Evolutionary conservation across 2,329 filamentous ascomycete species (phyloP).

Genomic region (Pseudopithomyces maydicus): DNA sequence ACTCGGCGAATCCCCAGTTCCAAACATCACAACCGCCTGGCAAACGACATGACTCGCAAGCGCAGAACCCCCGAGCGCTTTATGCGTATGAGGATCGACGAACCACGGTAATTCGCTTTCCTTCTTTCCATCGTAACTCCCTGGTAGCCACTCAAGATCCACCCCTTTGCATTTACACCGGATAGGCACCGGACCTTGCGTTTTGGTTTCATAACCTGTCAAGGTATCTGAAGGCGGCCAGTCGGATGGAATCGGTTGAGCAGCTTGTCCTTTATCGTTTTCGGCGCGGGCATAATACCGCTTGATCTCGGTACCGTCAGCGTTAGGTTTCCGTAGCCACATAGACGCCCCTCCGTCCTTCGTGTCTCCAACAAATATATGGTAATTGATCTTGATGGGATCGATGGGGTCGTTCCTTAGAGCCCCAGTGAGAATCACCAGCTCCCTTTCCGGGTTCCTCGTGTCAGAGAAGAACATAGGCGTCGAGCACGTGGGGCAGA

Average conservation of each 20-base stretch:
- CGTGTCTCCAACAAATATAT: slow-evolving; percentile 58
- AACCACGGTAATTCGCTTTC: slow-evolving; percentile 48
- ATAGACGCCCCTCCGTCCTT: slow-evolving; percentile 57
- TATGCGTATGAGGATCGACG: slow-evolving; percentile 51
- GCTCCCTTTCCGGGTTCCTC: slow-evolving; percentile 17
- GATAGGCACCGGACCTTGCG: slow-evolving; percentile 40
- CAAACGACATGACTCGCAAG: slow-evolving; percentile 55
- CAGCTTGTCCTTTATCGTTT: slow-evolving; percentile 10
- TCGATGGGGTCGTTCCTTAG: slow-evolving; percentile 37
- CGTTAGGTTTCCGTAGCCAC: slow-evolving; percentile 51
- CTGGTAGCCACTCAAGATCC: slow-evolving; percentile 46
- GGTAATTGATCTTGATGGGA: slow-evolving; percentile 37
- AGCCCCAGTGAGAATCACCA: slow-evolving; percentile 48
- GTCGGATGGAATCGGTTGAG: slow-evolving; percentile 30
- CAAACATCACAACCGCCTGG: slow-evolving; percentile 51
- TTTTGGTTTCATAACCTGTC: slow-evolving; percentile 17
- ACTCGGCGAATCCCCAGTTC: slow-evolving; percentile 52
- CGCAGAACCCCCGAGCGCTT: slow-evolving; percentile 50
- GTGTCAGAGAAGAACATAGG: slow-evolving; percentile 49
- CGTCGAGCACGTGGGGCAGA: slow-evolving; percentile 53
- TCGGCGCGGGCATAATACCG: slow-evolving; percentile 19
- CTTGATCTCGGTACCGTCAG: slow-evolving; percentile 32
- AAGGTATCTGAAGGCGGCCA: slow-evolving; percentile 33
- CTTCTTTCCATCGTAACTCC: slow-evolving; percentile 29
- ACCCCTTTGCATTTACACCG: slow-evolving; percentile 56